phyloP scores from a whole-genome alignment of 2,329 filamentous ascomycete species.

The Zarea fungicola region DNA sequence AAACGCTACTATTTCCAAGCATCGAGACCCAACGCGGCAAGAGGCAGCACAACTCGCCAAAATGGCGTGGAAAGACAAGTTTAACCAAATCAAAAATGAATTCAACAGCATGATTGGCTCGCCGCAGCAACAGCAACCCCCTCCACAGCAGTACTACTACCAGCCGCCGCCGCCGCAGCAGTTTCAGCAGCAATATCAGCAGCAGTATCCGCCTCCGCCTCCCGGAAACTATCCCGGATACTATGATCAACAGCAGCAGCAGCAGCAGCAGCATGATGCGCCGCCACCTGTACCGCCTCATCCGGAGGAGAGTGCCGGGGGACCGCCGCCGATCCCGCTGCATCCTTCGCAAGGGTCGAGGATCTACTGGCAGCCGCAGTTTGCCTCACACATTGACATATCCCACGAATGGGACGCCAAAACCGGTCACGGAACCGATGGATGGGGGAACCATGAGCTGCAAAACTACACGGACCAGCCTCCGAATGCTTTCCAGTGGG shows the following conservation, averaged over 20 bases:
- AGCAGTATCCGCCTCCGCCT: slow-evolving; percentile 15
- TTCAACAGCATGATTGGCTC: slow-evolving; percentile 28
- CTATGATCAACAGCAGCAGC: no score
- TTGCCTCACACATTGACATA: slow-evolving; percentile 41
- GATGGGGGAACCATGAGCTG: slow-evolving; percentile 58
- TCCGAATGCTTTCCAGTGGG: slow-evolving; percentile 48
- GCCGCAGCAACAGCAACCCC: slow-evolving; percentile 20
- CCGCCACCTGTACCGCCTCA: slow-evolving; percentile 16
- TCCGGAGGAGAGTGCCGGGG: neutral
- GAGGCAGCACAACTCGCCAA: neutral
- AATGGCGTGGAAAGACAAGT: slow-evolving; percentile 34
- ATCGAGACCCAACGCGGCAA: neutral
- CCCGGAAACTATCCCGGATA: slow-evolving; percentile 12
- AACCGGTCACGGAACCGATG: slow-evolving; percentile 49
- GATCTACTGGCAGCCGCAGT: slow-evolving; percentile 49
- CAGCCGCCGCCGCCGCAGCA: slow-evolving; percentile 16
- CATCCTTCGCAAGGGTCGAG: slow-evolving; percentile 12
- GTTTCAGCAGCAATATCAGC: slow-evolving; percentile 18
- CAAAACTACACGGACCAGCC: slow-evolving; percentile 49
- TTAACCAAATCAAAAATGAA: slow-evolving; percentile 35
- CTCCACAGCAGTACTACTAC: slow-evolving; percentile 17
- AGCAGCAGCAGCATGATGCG: slow-evolving; percentile 2
- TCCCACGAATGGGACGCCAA: slow-evolving; percentile 49
- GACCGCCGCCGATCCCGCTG: slow-evolving; percentile 16
- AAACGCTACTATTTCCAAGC: neutral